Base-by-base conservation (phyloP, 2,329 filamentous ascomycete species). In the Akanthomyces lecanii region DNA sequence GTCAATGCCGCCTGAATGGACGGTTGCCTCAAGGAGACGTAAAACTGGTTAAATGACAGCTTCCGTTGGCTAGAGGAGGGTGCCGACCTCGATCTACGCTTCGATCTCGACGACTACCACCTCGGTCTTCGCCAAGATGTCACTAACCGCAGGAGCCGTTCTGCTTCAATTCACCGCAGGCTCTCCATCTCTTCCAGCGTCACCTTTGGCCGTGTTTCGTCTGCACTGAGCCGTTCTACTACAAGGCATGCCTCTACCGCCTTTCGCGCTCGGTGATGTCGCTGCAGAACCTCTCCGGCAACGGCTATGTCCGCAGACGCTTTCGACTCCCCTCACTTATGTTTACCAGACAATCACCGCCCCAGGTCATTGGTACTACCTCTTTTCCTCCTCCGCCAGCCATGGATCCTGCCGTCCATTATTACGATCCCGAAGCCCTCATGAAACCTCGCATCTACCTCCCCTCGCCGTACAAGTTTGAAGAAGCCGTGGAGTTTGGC, bases 401-500 rank as follows among this genome's bases (percentile, higher is more conserved):
- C 23, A 85, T 90, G 63, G 91, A 96, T 69, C 83, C 88, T 5
- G 81, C 84, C 40, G 90, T 90, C 44, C 90, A 97, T 76, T 97
- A 97, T 71, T 91, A 92, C 72, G 92, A 97, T 69, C 92, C 92
- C 0, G 91, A 96, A 72, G 91, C 93, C 45, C 86, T 93, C 40
- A 82, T 91, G 69, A 96, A 96, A 76, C 80, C 97, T 25, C 87
- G 92, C 16, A 87, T 91, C 7, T 97, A 93, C 70, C 84, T 97
- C 23, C 90, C 91, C 8, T 96, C 92, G 1, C 90, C 93, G 0
- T 91, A 96, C 68, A 97, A 96, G 72, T 98, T 98, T 69, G 94
- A 98, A 11, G 94, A 98, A 75, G 92, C 91, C 1, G 85, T 98
- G 59, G 91, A 96, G 72, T 97, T 96, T 75, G 94, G 94, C 0